A percentile compares a stretch with the other conserved stretches of the same genome.
phyloP scores from a whole-genome alignment of 2,329 filamentous ascomycete genomes.

The Claviceps africana region DNA sequence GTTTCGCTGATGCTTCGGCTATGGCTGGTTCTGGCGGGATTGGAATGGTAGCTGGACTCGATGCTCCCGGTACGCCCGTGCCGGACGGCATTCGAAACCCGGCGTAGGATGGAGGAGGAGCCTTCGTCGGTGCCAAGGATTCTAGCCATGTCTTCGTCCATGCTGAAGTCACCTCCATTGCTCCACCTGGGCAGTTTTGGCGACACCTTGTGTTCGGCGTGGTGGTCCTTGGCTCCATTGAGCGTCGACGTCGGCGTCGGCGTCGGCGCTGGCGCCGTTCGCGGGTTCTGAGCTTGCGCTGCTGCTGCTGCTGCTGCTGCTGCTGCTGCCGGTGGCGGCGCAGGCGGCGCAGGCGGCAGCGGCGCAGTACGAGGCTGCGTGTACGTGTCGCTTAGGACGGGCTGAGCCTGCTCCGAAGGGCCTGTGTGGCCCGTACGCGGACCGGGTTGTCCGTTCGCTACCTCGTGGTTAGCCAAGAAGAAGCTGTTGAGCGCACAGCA shows the following conservation, averaged over 20 bases:
- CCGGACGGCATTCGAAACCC: constrained; percentile 85
- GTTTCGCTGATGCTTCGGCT: constrained; percentile 52
- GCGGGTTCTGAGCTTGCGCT: constrained; percentile 18
- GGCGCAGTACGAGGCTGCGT: constrained; percentile 45
- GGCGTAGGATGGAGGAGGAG: constrained; percentile 67
- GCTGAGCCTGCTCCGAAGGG: constrained; percentile 5
- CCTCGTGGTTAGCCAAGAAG: not conserved
- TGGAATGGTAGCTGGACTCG: constrained; percentile 30
- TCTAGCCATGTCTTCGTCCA: constrained; percentile 91
- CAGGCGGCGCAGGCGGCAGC: constrained; percentile 35
- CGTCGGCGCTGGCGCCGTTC: constrained; percentile 30
- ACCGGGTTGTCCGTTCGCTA: constrained; percentile 4
- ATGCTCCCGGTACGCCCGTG: constrained; percentile 83
- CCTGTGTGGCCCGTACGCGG: not conserved
- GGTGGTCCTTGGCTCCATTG: constrained; percentile 23
- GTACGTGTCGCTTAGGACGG: constrained; percentile 32
- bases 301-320: not conserved
- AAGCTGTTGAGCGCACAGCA: not conserved
- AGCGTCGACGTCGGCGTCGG: constrained; percentile 29
- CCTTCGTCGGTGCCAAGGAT: constrained; percentile 68
- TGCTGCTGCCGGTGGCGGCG: constrained; percentile 25
- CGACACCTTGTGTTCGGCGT: constrained; percentile 36
- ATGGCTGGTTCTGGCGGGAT: constrained; percentile 33
- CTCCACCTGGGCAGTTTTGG: constrained; percentile 62
- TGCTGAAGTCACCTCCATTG: constrained; percentile 71